Percentiles rank a stretch among this genome's conserved stretches.
Conservation (phyloP, 129 eudicot genomes). For the Lactuca saligna region DNA sequence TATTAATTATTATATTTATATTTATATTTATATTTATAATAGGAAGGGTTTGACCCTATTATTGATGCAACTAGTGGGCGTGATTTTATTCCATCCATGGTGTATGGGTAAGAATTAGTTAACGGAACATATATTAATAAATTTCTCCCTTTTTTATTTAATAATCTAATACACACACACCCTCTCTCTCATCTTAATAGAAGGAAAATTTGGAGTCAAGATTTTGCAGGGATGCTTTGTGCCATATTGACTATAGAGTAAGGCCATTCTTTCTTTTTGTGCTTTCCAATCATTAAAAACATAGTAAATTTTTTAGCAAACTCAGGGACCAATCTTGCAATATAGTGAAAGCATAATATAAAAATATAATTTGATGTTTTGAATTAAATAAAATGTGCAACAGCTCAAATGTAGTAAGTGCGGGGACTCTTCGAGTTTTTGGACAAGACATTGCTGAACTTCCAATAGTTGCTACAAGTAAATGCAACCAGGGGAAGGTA, state of each 20-base stretch:
- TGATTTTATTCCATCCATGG: conserved; percentile 90
- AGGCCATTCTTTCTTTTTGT: conserved; percentile 13
- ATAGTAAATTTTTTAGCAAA: too few species aligned
- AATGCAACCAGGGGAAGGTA: conserved; percentile 80
- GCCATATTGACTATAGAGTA: conserved; percentile 88
- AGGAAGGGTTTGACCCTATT: conserved; percentile 91
- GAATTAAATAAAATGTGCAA: conserved; percentile 14
- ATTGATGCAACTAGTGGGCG: conserved; percentile 76
- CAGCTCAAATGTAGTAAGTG: conserved; percentile 82
- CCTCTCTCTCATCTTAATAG: conserved; percentile 29
- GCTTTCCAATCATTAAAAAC: neutral
- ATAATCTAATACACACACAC: neutral
- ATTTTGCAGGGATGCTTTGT: conserved; percentile 89
- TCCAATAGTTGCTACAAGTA: conserved; percentile 87
- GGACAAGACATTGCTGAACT: conserved; percentile 89
- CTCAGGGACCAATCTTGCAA: neutral
- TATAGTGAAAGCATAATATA: too few species aligned
- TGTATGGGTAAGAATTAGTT: conserved; percentile 66
- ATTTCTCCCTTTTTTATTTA: neutral
- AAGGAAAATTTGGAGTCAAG: conserved; percentile 83
- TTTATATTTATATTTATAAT: too few species aligned
- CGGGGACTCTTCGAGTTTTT: conserved; percentile 77
- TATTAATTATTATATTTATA: neutral
- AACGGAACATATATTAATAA: neutral
- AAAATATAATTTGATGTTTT: neutral